These are phyloP conservation scores for Paramecium sonneborni DNA, from an alignment of 73 alveolate species.

Conservation along the genomic window DNA sequence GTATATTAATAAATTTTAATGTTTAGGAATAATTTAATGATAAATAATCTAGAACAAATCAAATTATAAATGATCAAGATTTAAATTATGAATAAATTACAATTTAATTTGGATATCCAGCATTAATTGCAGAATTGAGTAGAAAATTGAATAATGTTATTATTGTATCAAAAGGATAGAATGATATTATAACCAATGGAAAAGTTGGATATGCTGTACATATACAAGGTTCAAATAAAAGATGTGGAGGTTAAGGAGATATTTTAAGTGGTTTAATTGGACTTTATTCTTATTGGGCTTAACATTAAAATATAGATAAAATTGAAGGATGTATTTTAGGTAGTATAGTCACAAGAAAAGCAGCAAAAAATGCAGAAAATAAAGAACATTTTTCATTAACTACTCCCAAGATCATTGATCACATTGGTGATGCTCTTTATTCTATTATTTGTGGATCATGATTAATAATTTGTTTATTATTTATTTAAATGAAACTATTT, in stretches of 20 bases:
- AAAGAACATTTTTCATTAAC: conserved; percentile 79
- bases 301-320: background rate
- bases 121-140: conserved; percentile 71
- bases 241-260: conserved; percentile 99
- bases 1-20: no score
- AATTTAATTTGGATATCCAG: conserved; percentile 31
- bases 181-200: conserved; percentile 96
- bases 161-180: conserved; percentile 86
- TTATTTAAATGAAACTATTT: conserved; percentile 62
- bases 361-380: conserved; percentile 73
- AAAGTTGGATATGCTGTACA: conserved; percentile 73
- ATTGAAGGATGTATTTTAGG: conserved; percentile 61
- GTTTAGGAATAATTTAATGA: no score
- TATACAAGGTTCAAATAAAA: conserved; percentile 80
- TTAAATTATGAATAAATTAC: conserved; percentile 1
- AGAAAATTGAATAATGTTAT: conserved; percentile 69
- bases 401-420: conserved; percentile 89
- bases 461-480: background rate
- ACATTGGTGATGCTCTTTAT: conserved; percentile 59
- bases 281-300: conserved; percentile 70
- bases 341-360: conserved; percentile 75
- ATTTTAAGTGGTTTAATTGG: conserved; percentile 91
- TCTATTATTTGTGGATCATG: conserved; percentile 19
- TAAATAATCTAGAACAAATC: no score
- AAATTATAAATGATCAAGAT: conserved; percentile 59